These are phyloP conservation scores for Flaveria trinervia DNA, from an alignment of 129 eudicot genomes.

Conservation along the genomic window DNA sequence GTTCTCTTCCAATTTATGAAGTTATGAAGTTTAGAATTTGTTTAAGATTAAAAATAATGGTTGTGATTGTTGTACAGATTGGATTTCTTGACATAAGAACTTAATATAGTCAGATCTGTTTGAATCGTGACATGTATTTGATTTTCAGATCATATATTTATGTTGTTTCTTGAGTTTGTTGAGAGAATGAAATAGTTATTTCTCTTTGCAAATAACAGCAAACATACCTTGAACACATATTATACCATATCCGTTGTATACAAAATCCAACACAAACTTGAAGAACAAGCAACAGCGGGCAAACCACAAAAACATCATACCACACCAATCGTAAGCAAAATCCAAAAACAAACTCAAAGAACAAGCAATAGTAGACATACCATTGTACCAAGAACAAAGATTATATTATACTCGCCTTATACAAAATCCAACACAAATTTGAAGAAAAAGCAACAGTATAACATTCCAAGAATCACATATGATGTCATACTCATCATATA, in stretches of 20 bases:
- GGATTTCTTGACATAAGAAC: slow-evolving; percentile 10
- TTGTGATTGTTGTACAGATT: slow-evolving; percentile 6
- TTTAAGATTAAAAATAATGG: background rate
- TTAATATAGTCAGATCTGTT: slow-evolving; percentile 10
- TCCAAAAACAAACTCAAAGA: slow-evolving; percentile 1
- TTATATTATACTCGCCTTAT: background rate
- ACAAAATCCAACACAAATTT: background rate
- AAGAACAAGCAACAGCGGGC: background rate
- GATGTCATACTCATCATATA: background rate
- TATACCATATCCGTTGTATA: background rate
- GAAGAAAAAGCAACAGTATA: background rate
- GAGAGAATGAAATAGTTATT: background rate
- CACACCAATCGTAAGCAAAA: slow-evolving; percentile 26
- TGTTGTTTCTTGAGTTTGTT: slow-evolving; percentile 12
- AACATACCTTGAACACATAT: background rate
- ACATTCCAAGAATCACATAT: background rate
- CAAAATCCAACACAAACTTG: background rate
- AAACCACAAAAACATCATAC: slow-evolving; percentile 14
- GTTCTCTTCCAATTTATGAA: slow-evolving; percentile 39
- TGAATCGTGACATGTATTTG: background rate
- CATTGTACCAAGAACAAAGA: background rate
- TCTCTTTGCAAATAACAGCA: background rate
- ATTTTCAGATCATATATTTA: background rate
- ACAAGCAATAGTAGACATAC: background rate
- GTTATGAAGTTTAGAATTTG: slow-evolving; percentile 12